Conservation (phyloP, 2,329 filamentous ascomycete species). For the Claviceps arundinis region DNA sequence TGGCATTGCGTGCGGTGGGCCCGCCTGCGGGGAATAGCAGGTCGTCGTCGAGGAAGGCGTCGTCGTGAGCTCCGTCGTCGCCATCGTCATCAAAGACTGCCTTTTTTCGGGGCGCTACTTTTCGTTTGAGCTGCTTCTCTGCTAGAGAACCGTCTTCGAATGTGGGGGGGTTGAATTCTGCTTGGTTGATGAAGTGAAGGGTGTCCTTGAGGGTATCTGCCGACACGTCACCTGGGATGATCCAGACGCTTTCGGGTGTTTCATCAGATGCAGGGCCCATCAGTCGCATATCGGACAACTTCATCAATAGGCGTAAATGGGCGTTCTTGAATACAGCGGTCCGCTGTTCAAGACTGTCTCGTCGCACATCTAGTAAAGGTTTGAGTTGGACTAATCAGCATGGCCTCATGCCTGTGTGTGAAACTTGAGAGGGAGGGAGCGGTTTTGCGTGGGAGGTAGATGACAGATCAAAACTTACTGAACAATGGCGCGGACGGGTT, state of each 20-base stretch:
- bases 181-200: constrained; percentile 60
- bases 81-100: constrained; percentile 61
- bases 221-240: constrained; percentile 53
- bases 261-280: constrained; percentile 45
- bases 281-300: constrained; percentile 56
- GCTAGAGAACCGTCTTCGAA: constrained; percentile 66
- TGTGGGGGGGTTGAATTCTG: constrained; percentile 63
- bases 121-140: constrained; percentile 66
- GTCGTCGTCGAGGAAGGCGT: constrained; percentile 29
- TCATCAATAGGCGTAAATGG: constrained; percentile 74
- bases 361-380: constrained; percentile 32
- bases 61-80: constrained; percentile 22
- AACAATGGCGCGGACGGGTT: constrained; percentile 18
- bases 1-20: constrained; percentile 42
- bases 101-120: constrained; percentile 40
- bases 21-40: constrained; percentile 57
- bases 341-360: constrained; percentile 52
- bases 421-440: background rate
- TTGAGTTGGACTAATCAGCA: background rate
- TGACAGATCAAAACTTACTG: constrained; percentile 14
- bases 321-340: constrained; percentile 80
- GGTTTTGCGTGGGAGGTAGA: background rate
- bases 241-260: constrained; percentile 64
- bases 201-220: constrained; percentile 54
- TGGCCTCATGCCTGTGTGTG: background rate